Evolutionary conservation across 495 filamentous ascomycete genomes (phyloP).

Genomic region (Aeminium ludgeri): DNA sequence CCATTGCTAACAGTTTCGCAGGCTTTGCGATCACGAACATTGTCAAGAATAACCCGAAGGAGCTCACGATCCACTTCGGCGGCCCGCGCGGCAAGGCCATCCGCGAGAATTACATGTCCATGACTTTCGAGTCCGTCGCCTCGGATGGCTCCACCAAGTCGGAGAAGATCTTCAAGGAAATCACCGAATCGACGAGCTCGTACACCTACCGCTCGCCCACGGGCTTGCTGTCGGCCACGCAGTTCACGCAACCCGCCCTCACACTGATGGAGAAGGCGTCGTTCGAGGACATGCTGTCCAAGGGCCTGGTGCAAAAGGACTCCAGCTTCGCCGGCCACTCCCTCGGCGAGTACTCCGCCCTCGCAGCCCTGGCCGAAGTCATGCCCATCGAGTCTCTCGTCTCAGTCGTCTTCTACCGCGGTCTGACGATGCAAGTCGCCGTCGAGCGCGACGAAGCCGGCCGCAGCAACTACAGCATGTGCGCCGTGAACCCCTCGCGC

Average conservation of each 20-base stretch:
- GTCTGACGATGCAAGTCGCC: slow-evolving; percentile 97
- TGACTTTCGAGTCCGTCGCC: slow-evolving; percentile 95
- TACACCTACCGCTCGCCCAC: slow-evolving; percentile 96
- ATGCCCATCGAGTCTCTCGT: slow-evolving; percentile 98
- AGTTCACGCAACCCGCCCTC: slow-evolving; percentile 94
- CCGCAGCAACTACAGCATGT: slow-evolving; percentile 96
- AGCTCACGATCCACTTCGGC: slow-evolving; percentile 96
- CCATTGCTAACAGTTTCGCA: slow-evolving; percentile 31
- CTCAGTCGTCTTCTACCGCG: slow-evolving; percentile 96
- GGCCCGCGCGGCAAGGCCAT: slow-evolving; percentile 93
- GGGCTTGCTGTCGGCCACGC: slow-evolving; percentile 88
- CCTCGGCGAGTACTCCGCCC: slow-evolving; percentile 91
- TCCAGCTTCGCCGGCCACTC: slow-evolving; percentile 97
- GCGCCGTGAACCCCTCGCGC: slow-evolving; percentile 91
- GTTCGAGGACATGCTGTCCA: slow-evolving; percentile 96
- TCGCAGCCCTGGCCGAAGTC: slow-evolving; percentile 91
- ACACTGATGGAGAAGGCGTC: slow-evolving; percentile 99
- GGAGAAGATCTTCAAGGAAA: slow-evolving; percentile 98
- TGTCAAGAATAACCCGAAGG: slow-evolving; percentile 98
- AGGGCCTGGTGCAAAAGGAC: slow-evolving; percentile 87
- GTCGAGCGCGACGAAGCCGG: slow-evolving; percentile 89
- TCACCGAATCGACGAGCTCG: slow-evolving; percentile 74
- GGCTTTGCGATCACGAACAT: slow-evolving; percentile 95
- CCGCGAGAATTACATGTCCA: slow-evolving; percentile 96
- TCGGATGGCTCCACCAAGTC: slow-evolving; percentile 85